A percentile compares a stretch with the other conserved stretches of the same genome.
phyloP scores from a whole-genome alignment of 169 alveolate genomes.

The Plasmodium relictum region DNA sequence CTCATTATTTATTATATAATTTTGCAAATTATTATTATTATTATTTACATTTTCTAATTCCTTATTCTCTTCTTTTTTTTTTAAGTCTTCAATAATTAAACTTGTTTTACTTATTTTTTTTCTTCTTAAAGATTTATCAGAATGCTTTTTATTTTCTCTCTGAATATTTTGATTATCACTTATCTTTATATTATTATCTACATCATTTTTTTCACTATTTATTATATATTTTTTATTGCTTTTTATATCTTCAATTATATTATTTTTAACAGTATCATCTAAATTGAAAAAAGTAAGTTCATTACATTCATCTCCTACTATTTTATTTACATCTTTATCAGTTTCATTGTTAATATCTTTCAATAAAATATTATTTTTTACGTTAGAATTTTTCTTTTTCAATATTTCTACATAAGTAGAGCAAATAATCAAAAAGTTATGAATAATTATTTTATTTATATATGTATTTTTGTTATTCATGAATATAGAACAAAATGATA shows the following conservation, averaged over 20 bases:
- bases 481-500: slow-evolving; percentile 70
- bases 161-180: not conserved
- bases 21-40: too few species aligned
- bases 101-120: not conserved
- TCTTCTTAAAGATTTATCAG: not conserved
- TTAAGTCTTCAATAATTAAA: not conserved
- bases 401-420: not conserved
- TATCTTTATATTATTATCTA: not conserved
- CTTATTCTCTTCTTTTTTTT: not conserved
- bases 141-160: not conserved
- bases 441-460: slow-evolving; percentile 50
- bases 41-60: not conserved
- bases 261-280: not conserved
- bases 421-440: slow-evolving; percentile 41
- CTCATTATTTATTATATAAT: too few species aligned
- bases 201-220: not conserved
- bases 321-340: not conserved
- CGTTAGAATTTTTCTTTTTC: not conserved
- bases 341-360: not conserved
- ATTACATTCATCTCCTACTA: not conserved
- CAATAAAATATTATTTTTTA: not conserved
- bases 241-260: not conserved
- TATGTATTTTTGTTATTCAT: slow-evolving; percentile 19
- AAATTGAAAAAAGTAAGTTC: not conserved
- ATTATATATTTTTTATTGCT: too few species aligned